Evolutionary conservation across 2,329 filamentous ascomycete genomes (phyloP).

Genomic region (Fusarium heterosporum): DNA sequence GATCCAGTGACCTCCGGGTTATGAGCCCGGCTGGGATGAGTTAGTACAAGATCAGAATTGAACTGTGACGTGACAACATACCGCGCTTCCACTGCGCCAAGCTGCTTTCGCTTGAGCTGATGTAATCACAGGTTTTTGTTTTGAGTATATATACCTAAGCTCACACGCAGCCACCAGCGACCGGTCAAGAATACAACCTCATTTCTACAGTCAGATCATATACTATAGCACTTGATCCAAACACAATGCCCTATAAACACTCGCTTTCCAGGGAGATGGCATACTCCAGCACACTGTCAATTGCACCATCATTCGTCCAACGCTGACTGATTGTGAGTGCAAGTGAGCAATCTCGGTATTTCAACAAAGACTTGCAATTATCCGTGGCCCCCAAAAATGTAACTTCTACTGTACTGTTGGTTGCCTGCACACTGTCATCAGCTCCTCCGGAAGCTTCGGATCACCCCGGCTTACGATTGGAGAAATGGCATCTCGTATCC

Average conservation of each 20-base stretch:
- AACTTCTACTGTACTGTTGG: neutral
- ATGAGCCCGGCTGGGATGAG: slow-evolving; percentile 36
- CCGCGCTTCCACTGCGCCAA: slow-evolving; percentile 43
- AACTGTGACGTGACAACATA: slow-evolving; percentile 11
- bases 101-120: slow-evolving; percentile 37
- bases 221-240: no score
- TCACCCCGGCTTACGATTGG: neutral
- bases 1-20: slow-evolving; percentile 41
- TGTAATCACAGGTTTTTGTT: rapidly evolving
- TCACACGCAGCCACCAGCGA: no score
- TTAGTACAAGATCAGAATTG: slow-evolving; percentile 1
- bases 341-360: neutral
- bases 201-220: no score
- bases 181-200: no score
- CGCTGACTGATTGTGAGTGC: neutral
- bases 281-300: no score
- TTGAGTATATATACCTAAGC: neutral
- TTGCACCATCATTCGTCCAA: no score
- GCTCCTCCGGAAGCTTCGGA: neutral
- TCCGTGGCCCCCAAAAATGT: no score
- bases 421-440: neutral
- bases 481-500: neutral
- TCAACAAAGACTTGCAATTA: no score
- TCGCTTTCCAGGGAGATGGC: no score
- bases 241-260: no score